Evolutionary conservation across 1,139 yeast genomes (phyloP), one percentile per base, ranked within the genome.

Genomic region (Kodamaea derodonti): DNA sequence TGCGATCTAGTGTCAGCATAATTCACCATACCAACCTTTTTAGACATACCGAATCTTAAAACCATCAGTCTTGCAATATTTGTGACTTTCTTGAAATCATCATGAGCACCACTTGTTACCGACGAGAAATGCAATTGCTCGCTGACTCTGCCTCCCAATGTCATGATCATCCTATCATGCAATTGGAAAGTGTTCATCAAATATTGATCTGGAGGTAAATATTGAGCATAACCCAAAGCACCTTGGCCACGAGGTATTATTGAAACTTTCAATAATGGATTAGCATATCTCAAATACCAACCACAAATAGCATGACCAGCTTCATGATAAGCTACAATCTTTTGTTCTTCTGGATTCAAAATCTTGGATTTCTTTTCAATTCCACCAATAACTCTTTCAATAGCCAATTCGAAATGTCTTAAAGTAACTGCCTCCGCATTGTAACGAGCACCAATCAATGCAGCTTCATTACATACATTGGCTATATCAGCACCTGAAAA

Each of bases 251-350:
- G 79, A 35, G 98, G 98, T 43, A 92, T 87, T 51, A 92, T 92
- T 5, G 97, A 86, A 13, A 92, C 98, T 63, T 92, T 92, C 46
- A 92, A 75, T 42, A 92, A 68, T 8, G 98, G 98, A 54, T 88
- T 95, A 2, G 97, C 96, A 60, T 74, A 75, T 62, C 80, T 77
- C 52, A 92, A 72, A 56, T 66, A 88, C 98, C 98, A 92, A 10
- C 98, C 98, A 63, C 97, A 90, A 40, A 92, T 80, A 4, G 98
- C 98, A 60, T 92, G 98, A 0, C 98, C 98, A 2, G 98, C 98
- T 62, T 92, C 98, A 56, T 92, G 98, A 55, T 86, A 94, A 0
- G 98, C 98, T 38, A 92, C 97, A 32, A 87, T 79, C 43, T 68
- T 79, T 60, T 87, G 85, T 60, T 92, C 97, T 40, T 84, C 92